Conservation (phyloP, 257 asterid genomes). For the Solanum peruvianum region DNA sequence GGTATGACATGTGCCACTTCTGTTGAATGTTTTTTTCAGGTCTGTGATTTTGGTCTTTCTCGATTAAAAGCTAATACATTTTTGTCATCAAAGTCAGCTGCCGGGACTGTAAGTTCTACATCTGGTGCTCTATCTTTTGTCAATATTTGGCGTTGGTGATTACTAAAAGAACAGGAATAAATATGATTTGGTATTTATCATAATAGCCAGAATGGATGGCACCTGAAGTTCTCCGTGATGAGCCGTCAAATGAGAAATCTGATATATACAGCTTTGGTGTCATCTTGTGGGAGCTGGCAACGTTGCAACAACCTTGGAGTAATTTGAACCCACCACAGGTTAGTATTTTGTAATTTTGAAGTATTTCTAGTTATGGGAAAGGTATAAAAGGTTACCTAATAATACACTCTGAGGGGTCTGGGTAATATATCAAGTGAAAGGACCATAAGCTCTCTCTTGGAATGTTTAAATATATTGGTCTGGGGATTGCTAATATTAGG, state of each 20-base stretch:
- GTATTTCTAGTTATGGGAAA: neutral
- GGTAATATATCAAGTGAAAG: neutral
- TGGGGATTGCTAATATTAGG: neutral
- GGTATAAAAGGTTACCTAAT: neutral
- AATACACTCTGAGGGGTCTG: neutral
- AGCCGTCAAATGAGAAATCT: slow-evolving; percentile 92
- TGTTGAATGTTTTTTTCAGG: slow-evolving; percentile 36
- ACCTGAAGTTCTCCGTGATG: slow-evolving; percentile 97
- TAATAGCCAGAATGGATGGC: slow-evolving; percentile 99
- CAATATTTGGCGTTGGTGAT: neutral
- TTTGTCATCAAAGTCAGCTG: slow-evolving; percentile 93
- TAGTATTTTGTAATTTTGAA: slow-evolving; percentile 12
- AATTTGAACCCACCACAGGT: slow-evolving; percentile 90
- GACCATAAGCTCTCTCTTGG: neutral
- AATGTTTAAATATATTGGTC: neutral
- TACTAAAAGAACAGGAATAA: neutral
- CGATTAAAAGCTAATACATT: slow-evolving; percentile 86
- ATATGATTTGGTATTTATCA: slow-evolving; percentile 2
- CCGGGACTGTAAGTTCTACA: slow-evolving; percentile 78
- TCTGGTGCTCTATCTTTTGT: slow-evolving; percentile 5
- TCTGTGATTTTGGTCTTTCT: slow-evolving; percentile 95
- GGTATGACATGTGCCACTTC: slow-evolving; percentile 1
- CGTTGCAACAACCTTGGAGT: slow-evolving; percentile 85
- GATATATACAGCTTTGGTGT: slow-evolving; percentile 93
- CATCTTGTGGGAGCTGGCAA: slow-evolving; percentile 88